These are phyloP conservation scores for Nematodospora valgi DNA, from an alignment of 805 yeast genomes.

Conservation along the genomic window DNA sequence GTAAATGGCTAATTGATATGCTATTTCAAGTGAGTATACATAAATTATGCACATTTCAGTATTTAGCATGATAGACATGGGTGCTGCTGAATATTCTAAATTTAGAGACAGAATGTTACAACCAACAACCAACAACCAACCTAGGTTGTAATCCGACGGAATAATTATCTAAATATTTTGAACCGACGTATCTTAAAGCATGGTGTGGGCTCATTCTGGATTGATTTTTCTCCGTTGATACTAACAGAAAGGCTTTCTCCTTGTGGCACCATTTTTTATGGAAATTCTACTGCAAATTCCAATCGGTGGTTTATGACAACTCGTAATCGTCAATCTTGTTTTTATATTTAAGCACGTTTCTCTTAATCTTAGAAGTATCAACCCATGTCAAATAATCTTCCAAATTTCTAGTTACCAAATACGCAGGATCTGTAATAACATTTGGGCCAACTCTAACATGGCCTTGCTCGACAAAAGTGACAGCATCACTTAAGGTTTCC, in stretches of 20 bases:
- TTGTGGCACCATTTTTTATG: neutral
- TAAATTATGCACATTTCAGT: no score
- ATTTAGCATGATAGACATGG: no score
- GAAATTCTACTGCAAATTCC: neutral
- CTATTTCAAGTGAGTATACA: no score
- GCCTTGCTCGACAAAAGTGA: slow-evolving; percentile 91
- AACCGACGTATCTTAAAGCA: neutral
- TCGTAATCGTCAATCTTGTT: slow-evolving; percentile 66
- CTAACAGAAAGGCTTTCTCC: neutral
- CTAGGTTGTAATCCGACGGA: no score
- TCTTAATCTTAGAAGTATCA: slow-evolving; percentile 90
- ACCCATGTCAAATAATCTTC: slow-evolving; percentile 98
- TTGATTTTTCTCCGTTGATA: neutral
- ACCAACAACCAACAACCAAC: no score
- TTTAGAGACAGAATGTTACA: no score
- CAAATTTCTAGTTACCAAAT: slow-evolving; percentile 85
- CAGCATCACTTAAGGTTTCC: slow-evolving; percentile 82
- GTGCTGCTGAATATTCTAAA: no score
- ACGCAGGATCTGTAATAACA: slow-evolving; percentile 93
- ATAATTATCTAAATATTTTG: no score
- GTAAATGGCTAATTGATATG: no score
- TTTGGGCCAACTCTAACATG: slow-evolving; percentile 97
- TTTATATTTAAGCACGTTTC: slow-evolving; percentile 82
- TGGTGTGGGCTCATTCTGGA: neutral
- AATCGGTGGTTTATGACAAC: slow-evolving; percentile 42